phyloP scores from a whole-genome alignment of 1,139 yeast genomes.

The Kodamaea sp. region DNA sequence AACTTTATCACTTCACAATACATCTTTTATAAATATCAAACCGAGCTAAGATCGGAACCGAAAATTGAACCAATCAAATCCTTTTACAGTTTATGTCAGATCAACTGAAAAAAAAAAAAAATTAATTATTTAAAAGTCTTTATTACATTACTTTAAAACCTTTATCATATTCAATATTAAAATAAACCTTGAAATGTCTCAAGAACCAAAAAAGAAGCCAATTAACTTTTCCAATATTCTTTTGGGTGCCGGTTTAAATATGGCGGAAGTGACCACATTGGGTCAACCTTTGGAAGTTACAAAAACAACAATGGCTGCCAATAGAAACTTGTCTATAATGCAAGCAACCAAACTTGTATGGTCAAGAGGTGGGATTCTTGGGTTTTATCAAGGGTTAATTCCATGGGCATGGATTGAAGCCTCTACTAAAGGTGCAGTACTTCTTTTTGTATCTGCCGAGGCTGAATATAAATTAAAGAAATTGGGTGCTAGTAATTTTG shows the following conservation, averaged over 20 bases:
- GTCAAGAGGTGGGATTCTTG: constrained; percentile 88
- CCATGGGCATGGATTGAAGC: constrained; percentile 99
- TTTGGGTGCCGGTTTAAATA: constrained; percentile 88
- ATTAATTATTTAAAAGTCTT: not conserved
- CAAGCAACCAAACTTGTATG: constrained; percentile 75
- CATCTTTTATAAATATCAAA: too few relatives aligned
- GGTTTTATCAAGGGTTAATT: constrained; percentile 94
- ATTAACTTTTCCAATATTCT: constrained; percentile 84
- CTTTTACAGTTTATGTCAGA: too few relatives aligned
- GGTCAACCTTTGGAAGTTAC: constrained; percentile 96
- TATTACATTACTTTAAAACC: not conserved
- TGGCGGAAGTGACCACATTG: constrained; percentile 89
- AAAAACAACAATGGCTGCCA: constrained; percentile 98
- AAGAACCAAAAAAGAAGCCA: constrained; percentile 68
- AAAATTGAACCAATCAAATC: too few relatives aligned
- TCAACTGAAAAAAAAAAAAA: not conserved
- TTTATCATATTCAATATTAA: not conserved
- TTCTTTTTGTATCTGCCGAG: constrained; percentile 88
- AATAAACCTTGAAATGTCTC: constrained; percentile 9
- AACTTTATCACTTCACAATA: too few relatives aligned
- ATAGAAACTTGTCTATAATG: constrained; percentile 64
- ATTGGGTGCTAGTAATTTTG: constrained; percentile 66
- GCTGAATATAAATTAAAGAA: constrained; percentile 73
- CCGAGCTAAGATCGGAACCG: too few relatives aligned
- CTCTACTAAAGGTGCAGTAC: constrained; percentile 98